Evolutionary conservation across 164 flowering plant species (phyloP), one percentile per base, ranked within the genome.

Genomic region (Cinnamomum micranthum): DNA sequence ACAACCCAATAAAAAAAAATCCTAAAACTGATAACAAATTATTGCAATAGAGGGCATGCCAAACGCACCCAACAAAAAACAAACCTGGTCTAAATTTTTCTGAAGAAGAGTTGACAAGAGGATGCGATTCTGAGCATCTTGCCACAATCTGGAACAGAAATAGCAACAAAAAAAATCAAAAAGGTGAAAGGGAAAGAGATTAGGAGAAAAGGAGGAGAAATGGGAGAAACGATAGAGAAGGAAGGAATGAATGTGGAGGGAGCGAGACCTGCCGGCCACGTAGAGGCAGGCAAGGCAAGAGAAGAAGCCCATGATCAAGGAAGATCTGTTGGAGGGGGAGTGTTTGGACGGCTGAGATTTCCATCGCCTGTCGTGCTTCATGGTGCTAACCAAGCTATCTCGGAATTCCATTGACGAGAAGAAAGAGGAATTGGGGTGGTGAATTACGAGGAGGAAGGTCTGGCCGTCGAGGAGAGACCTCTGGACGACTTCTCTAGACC

Each of bases 241-340:
- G 24, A 47, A 11, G 24, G 41, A 66, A 70, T 69, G 55, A 65
- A 33, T 12, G 41, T 35, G 15, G 65, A 71, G 50, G 50, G 19
- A 22, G n/a, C 72, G 70, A 69, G 22, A 94, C 98, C 98, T 75
- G 72, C 98, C 98, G 63, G 98, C 98, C 50, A 95, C 87, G 82
- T 95, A 95, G 77, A 95, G 93, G 89, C 95, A 95, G 66, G 98
- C 97, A 77, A 95, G 68, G 80, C 94, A 95, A 72, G 98, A 90
- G 86, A 91, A 83, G 85, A 95, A 90, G 24, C 87, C 94, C 84
- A 95, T 58, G 62, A 90, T 31, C 25, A 91, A 69, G 2, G 95
- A 85, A 6, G 95, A 80, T 68, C 71, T 86, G 51, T 87, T 78
- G 14, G 87, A 75, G 24, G 83, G 86, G 14, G 65, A 59, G 59